Evolutionary conservation across 2,329 filamentous ascomycete species (phyloP), one percentile per base, ranked within the genome.

Genomic region (Talaromyces funiculosus): DNA sequence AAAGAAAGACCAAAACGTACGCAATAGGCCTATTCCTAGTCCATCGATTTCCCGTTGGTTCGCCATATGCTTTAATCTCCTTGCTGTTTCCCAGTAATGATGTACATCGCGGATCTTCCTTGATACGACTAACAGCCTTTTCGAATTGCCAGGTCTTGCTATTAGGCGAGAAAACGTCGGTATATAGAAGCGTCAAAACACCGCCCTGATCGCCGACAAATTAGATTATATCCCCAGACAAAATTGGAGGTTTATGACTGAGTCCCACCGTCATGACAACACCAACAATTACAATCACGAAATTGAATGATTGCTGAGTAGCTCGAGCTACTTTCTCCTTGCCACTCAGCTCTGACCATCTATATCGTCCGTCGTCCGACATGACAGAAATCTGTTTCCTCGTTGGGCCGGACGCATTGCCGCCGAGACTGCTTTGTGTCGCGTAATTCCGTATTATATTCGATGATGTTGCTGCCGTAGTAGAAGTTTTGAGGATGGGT

Each of bases 71-170:
- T 22, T 80, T 82, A 61, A 97, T 93, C 71, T 92, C 84, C 63
- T 86, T 86, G 40, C 82, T 76, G 16, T 90, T 86, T 14, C 92
- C 92, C 1, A 97, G 82, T 6, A 96, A 72, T 60, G 88, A 85
- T 29, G 86, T 79, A 70, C 90, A 95, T 61, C 84, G 81, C 0
- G 83, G 73, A 69, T 95, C 89, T 57, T 83, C 81, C 72, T 88
- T 90, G 71, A 97, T 86, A 63, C 86, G 86, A 69, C 90, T 84
- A 53, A 95, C 89, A 0, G 90, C 90, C 64, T 89, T 87, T 77
- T 95, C 96, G 81, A 96, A 97, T 72, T 94, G 86, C 60, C 86
- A 84, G 16, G 89, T 93, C 75, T 91, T 92, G 79, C 90, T 94
- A 70, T 92, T 88, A 20, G 89, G 83, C 3, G 89, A 89, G 73